Evolutionary conservation across 2,329 filamentous ascomycete genomes (phyloP), one percentile per base, ranked within the genome.

Genomic region (Hawksworthiomyces lignivorus): DNA sequence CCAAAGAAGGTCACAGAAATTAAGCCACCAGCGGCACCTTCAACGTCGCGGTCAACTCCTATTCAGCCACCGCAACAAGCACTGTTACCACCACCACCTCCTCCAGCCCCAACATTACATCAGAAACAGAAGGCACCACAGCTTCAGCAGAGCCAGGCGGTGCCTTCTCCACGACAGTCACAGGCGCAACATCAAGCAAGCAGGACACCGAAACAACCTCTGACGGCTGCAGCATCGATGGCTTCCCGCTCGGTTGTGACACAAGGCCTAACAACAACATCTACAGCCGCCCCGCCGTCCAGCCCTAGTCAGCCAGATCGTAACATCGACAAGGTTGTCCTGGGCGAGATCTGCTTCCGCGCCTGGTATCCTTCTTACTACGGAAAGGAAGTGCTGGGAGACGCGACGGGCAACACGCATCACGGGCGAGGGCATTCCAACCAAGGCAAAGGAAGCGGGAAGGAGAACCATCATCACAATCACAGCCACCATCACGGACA

Each of bases 351-450:
- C 24, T 79, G 81, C 54, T 94, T 96, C 65, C 80, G 82, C 53
- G 84, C 89, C 3, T 95, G 89, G 88, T 96, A 92, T 60, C 87
- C 88, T 7, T 94, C 87, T 14, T 92, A 89, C 61, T 95, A 96
- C 60, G 71, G 70, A 64, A 94, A 76, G 68, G 88, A 81, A 43
- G 67, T 80, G 7, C 62, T 81, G 5, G 75, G 75, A 11, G 73
- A 77, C 41, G 53, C 61, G 4, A 50, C 63, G 4, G 56, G 56
- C 18, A 57, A 54, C 44, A 49, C 46, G 15, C 46, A 46, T 42
- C 48, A 50, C 18, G n/a, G 35, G 22, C 42, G 41, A 9, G 40
- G 36, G 10, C 18, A 22, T 12, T n/a, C 33, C 18, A 21, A 41
- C 34, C 20, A 48, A 8, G 46, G 38, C 14, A 31, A 42, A 9